Conservation (phyloP, 352 stramenopile genomes). For the Phytophthora melonis region DNA sequence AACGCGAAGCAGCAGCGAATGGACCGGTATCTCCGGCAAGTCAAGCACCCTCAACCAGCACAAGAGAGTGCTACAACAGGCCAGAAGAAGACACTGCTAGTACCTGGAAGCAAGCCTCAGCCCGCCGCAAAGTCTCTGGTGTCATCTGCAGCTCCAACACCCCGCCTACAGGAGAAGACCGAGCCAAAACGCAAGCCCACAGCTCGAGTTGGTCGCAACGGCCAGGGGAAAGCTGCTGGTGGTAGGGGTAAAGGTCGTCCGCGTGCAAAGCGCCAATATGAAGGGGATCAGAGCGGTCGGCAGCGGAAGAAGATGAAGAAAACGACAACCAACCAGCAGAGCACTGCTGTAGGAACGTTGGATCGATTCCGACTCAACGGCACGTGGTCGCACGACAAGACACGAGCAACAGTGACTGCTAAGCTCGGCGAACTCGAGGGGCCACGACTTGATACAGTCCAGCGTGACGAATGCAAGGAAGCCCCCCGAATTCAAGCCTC, state of each 20-base stretch:
- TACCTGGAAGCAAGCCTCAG: neutral
- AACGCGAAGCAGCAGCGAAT: slow-evolving; percentile 60
- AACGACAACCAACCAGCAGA: slow-evolving; percentile 10
- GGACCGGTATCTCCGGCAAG: slow-evolving; percentile 44
- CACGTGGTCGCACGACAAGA: slow-evolving; percentile 9
- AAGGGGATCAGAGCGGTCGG: slow-evolving; percentile 7
- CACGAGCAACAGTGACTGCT: neutral
- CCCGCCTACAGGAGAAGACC: neutral
- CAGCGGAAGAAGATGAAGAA: slow-evolving; percentile 23
- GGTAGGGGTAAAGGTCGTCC: neutral
- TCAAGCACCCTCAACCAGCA: slow-evolving; percentile 23
- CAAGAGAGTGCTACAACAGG: neutral
- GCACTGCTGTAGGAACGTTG: neutral
- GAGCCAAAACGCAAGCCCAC: neutral
- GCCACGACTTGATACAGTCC: neutral
- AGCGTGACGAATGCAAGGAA: neutral
- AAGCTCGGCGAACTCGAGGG: neutral
- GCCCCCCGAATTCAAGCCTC: neutral
- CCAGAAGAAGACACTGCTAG: neutral
- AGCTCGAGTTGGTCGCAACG: neutral
- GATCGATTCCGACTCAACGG: slow-evolving; percentile 32
- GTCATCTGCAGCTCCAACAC: neutral
- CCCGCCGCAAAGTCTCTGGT: neutral
- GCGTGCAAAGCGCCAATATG: slow-evolving; percentile 19
- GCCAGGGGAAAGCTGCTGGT: neutral